Evolutionary conservation across 2,329 filamentous ascomycete species (phyloP), one percentile per base, ranked within the genome.

Genomic region (Drechslera avenae): DNA sequence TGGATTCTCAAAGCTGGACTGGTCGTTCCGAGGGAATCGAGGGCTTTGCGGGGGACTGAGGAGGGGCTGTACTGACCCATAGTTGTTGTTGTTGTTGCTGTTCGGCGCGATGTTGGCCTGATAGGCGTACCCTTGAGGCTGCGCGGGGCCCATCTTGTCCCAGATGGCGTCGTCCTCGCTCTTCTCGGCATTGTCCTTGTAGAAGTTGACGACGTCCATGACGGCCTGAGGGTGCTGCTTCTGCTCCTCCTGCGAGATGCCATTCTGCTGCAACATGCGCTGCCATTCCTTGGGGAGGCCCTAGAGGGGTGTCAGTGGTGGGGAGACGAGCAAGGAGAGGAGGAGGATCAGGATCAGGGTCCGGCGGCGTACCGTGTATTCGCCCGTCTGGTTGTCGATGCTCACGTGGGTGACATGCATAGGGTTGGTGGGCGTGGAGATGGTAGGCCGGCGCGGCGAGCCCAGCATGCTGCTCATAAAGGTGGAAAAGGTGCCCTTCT

Each of bases 231-330:
- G 94, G 69, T 97, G 91, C 75, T 96, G 89, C 73, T 93, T 90
- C 74, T 95, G 89, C 73, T 97, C 94, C 76, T 94, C 92, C 77
- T 96, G 91, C 21, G 92, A 90, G 67, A 99, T 97, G 59, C 94
- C 94, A 74, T 90, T 96, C 75, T 96, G 92, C 77, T 93, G 90
- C 69, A 99, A 86, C 71, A 97, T 84, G 55, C 91, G 88, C 77
- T 97, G 93, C 94, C 94, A 99, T 83, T 97, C 94, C 75, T 94
- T 95, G 14, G 94, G 94, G 21, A 99, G 82, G 58, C 94, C 94
- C 91, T 94, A 64, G 26, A 9, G 31, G 18, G 64, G 10, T 50
- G 43, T 23, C 36, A 31, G 45, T 10, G 44, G n/a, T n/a, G n/a
- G n/a, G 47, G 47, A 14, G 28, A 34, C n/a, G n/a, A 21, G 46